A percentile compares a stretch with the other conserved stretches of the same genome.
Evolutionary conservation across 345 rosid genomes (phyloP).

Genomic region (Lepidium africanum): DNA sequence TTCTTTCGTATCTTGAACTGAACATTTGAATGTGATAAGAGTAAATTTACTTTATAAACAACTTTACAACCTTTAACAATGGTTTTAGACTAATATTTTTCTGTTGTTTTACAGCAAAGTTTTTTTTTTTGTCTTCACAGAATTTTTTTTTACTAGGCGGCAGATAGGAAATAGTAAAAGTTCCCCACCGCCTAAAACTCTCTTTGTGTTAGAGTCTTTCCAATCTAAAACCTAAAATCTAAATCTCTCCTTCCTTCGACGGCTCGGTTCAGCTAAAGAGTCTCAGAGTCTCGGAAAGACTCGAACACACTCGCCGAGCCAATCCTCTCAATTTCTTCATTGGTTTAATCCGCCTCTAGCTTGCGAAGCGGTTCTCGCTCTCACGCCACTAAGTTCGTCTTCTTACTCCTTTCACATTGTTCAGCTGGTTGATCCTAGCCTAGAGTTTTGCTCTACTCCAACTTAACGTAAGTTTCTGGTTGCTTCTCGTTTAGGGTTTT

Average conservation of each 20-base stretch:
- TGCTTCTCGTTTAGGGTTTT: neutral
- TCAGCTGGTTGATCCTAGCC: neutral
- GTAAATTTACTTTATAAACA: no score
- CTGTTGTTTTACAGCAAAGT: no score
- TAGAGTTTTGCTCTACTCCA: neutral
- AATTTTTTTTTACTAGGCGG: no score
- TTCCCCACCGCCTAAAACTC: neutral
- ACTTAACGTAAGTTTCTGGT: neutral
- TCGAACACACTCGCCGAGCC: conserved; percentile 5
- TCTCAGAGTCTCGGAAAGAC: neutral
- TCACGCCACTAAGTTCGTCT: neutral
- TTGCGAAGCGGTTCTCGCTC: neutral
- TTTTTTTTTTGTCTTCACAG: no score
- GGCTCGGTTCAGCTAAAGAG: neutral
- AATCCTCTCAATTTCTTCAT: neutral
- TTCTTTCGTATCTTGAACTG: no score
- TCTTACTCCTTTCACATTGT: neutral
- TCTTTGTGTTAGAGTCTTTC: neutral
- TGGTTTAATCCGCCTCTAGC: neutral
- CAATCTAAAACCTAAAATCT: conserved; percentile 6
- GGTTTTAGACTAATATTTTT: no score
- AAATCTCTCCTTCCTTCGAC: neutral
- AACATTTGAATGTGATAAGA: no score
- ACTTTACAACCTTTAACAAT: no score
- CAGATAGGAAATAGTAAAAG: no score